Percentiles rank a stretch among this genome's conserved stretches.
Evolutionary conservation across 2,329 filamentous ascomycete species (phyloP).

Genomic region (Stemphylium beticola): DNA sequence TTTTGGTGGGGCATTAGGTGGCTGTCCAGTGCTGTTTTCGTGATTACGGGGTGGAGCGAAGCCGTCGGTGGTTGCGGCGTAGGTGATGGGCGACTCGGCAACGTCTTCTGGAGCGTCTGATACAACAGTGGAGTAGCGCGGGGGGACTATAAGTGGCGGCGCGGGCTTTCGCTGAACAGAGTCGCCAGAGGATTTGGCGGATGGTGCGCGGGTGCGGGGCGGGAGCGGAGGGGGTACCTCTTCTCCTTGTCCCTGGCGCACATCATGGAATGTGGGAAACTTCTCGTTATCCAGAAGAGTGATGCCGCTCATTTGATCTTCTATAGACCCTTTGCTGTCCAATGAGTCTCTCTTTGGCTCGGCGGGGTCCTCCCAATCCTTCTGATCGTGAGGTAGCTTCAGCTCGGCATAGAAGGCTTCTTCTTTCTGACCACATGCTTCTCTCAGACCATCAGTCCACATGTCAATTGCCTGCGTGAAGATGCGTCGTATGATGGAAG

Average conservation of each 20-base stretch:
- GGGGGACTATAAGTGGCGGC: slow-evolving; percentile 49
- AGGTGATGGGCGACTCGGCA: slow-evolving; percentile 49
- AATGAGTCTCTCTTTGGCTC: slow-evolving; percentile 37
- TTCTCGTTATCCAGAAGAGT: slow-evolving; percentile 52
- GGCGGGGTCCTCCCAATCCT: slow-evolving; percentile 58
- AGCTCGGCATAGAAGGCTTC: slow-evolving; percentile 50
- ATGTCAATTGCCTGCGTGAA: slow-evolving; percentile 56
- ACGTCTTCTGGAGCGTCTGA: slow-evolving; percentile 45
- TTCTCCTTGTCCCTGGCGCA: slow-evolving; percentile 15
- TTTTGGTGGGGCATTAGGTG: slow-evolving; percentile 22
- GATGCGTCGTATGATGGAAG: slow-evolving; percentile 57
- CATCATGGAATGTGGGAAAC: slow-evolving; percentile 18
- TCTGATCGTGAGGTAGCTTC: slow-evolving; percentile 46
- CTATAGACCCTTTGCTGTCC: slow-evolving; percentile 32
- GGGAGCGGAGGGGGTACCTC: slow-evolving; percentile 47
- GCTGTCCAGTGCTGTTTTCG: slow-evolving; percentile 13
- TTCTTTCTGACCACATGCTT: slow-evolving; percentile 50
- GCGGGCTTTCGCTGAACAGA: slow-evolving; percentile 51
- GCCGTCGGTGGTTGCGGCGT: slow-evolving; percentile 50
- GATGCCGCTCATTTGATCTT: slow-evolving; percentile 52
- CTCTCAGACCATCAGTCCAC: slow-evolving; percentile 53
- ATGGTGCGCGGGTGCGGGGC: slow-evolving; percentile 40
- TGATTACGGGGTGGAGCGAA: slow-evolving; percentile 40
- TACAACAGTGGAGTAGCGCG: slow-evolving; percentile 54
- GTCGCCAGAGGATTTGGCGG: slow-evolving; percentile 37